phyloP scores from a whole-genome alignment of 78 protist genomes.

The Dictyostelium capitatum region DNA sequence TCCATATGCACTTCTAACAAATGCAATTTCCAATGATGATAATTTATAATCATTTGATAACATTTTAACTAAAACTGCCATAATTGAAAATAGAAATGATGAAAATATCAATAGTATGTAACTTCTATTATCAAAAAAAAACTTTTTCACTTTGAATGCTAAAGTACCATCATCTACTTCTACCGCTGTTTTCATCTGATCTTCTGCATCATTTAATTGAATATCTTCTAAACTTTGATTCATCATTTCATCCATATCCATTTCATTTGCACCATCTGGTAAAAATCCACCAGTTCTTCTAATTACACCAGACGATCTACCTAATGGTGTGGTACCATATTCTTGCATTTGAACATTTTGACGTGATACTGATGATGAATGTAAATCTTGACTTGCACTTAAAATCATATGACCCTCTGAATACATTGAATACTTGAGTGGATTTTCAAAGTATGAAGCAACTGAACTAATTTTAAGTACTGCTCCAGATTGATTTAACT shows the following conservation, averaged over 20 bases:
- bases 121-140: background rate
- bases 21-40: slow-evolving; percentile 34
- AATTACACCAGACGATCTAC: too few relatives aligned
- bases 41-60: background rate
- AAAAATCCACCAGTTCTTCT: too few relatives aligned
- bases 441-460: slow-evolving; percentile 17
- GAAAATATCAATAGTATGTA: background rate
- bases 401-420: slow-evolving; percentile 25
- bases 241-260: too few relatives aligned
- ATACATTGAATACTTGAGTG: background rate
- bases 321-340: too few relatives aligned
- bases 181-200: too few relatives aligned
- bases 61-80: slow-evolving; percentile 49
- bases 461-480: background rate
- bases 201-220: too few relatives aligned
- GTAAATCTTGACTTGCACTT: background rate
- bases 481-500: background rate
- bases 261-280: too few relatives aligned
- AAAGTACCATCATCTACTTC: too few relatives aligned
- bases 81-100: slow-evolving; percentile 43
- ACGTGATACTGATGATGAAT: too few relatives aligned
- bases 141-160: too few relatives aligned
- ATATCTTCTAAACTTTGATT: too few relatives aligned
- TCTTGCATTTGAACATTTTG: too few relatives aligned
- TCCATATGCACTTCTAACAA: slow-evolving; percentile 37